Evolutionary conservation across 2,329 filamentous ascomycete species (phyloP).

Genomic region (Mycocentrospora acerina): DNA sequence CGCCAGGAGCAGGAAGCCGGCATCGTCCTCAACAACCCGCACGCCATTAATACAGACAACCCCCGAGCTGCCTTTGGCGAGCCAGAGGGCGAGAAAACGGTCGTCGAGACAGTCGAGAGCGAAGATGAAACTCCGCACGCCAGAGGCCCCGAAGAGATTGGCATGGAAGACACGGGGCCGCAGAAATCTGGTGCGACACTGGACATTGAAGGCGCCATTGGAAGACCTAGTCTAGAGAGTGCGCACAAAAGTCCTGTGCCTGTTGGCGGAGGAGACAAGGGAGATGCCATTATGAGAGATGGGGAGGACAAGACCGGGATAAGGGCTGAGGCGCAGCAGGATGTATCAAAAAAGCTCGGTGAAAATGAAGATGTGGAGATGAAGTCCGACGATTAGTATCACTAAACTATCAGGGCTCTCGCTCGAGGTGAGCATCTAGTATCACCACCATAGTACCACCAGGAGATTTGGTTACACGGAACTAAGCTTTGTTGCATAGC

Average conservation of each 20-base stretch:
- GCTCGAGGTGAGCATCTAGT: no score
- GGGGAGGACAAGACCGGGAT: slow-evolving; percentile 16
- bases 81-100: slow-evolving; percentile 31
- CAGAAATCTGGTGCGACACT: slow-evolving; percentile 60
- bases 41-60: slow-evolving; percentile 27
- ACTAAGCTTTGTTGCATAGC: no score
- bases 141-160: slow-evolving; percentile 80
- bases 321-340: slow-evolving; percentile 13
- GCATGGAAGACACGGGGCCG: slow-evolving; percentile 81
- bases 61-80: slow-evolving; percentile 30
- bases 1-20: slow-evolving; percentile 85
- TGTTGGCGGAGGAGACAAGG: slow-evolving; percentile 5
- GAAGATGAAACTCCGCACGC: slow-evolving; percentile 71
- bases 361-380: slow-evolving; percentile 22
- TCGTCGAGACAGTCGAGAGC: slow-evolving; percentile 40
- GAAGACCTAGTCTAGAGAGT: slow-evolving; percentile 34
- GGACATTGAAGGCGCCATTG: slow-evolving; percentile 41
- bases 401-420: no score
- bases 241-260: slow-evolving; percentile 30
- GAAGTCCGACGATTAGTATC: slow-evolving; percentile 18
- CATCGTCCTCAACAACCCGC: slow-evolving; percentile 63
- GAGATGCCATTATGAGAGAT: slow-evolving; percentile 26
- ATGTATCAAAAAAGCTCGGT: slow-evolving; percentile 14
- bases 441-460: no score
- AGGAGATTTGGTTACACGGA: no score